Evolutionary conservation across 768 basidiomycete genomes (phyloP).

Genomic region (Naganishia vishniacii): DNA sequence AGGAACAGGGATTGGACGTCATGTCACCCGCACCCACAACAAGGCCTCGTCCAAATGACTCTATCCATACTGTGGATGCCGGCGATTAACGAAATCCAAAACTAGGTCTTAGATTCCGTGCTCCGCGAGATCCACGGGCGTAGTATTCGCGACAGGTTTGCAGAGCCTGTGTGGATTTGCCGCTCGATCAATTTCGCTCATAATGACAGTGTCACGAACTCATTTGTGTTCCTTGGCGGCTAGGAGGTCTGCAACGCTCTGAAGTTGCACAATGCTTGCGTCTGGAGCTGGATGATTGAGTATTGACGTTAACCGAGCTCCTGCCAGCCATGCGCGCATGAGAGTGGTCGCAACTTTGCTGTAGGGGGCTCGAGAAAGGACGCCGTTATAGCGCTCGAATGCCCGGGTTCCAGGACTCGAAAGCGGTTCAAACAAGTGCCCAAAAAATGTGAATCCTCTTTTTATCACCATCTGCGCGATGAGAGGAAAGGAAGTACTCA

Average conservation of each 20-base stretch:
- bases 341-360: neutral
- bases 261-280: neutral
- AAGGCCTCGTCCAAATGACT: too few species aligned
- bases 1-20: too few species aligned
- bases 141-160: too few species aligned
- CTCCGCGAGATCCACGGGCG: neutral
- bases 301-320: neutral
- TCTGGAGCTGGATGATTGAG: neutral
- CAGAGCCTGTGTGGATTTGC: too few species aligned
- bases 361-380: neutral
- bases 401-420: neutral
- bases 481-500: too few species aligned
- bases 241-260: neutral
- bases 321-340: neutral
- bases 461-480: too few species aligned
- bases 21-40: too few species aligned
- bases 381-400: constrained; percentile 2
- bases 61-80: too few species aligned
- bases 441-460: too few species aligned
- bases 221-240: neutral
- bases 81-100: too few species aligned
- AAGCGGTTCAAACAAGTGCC: neutral
- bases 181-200: neutral
- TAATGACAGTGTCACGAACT: constrained; percentile 1
- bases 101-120: neutral